These are phyloP conservation scores for Allomyces macrogynus DNA, from an alignment of 192 early-diverging fungal genomes.

Conservation along the genomic window DNA sequence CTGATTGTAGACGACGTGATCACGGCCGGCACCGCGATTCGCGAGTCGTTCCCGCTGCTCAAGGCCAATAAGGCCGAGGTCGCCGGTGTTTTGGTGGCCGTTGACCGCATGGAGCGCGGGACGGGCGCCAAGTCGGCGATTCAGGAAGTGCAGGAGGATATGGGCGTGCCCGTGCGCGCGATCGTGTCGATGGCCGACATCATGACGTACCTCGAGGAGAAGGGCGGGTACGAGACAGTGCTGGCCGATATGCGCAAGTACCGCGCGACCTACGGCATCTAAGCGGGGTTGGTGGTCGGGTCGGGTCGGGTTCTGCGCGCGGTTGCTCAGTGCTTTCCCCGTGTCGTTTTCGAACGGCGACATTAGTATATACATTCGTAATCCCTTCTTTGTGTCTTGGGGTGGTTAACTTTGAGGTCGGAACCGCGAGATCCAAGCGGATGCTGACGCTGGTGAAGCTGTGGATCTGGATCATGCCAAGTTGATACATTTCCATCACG, in stretches of 20 bases:
- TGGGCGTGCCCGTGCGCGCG: conserved; percentile 53
- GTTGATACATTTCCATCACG: too few species aligned
- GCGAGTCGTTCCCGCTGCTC: conserved; percentile 72
- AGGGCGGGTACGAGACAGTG: conserved; percentile 37
- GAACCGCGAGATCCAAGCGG: too few species aligned
- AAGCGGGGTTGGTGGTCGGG: conserved; percentile 1
- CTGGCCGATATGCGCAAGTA: conserved; percentile 59
- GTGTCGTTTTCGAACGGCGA: too few species aligned
- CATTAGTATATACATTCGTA: too few species aligned
- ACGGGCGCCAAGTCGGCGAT: conserved; percentile 58
- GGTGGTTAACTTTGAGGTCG: too few species aligned
- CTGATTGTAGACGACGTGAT: conserved; percentile 95
- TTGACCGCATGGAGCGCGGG: conserved; percentile 78
- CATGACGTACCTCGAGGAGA: conserved; percentile 63
- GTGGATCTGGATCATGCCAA: too few species aligned
- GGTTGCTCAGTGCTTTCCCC: too few species aligned
- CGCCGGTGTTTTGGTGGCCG: conserved; percentile 71
- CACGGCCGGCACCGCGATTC: conserved; percentile 96
- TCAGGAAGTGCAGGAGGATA: conserved; percentile 72
- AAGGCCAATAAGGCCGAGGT: conserved; percentile 43
- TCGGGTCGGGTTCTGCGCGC: too few species aligned
- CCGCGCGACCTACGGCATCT: conserved; percentile 60
- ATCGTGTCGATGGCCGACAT: conserved; percentile 76
- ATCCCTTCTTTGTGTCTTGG: too few species aligned
- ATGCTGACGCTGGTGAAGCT: too few species aligned